Evolutionary conservation across 441 rosid genomes (phyloP).

Genomic region (Adansonia rubrostipa): DNA sequence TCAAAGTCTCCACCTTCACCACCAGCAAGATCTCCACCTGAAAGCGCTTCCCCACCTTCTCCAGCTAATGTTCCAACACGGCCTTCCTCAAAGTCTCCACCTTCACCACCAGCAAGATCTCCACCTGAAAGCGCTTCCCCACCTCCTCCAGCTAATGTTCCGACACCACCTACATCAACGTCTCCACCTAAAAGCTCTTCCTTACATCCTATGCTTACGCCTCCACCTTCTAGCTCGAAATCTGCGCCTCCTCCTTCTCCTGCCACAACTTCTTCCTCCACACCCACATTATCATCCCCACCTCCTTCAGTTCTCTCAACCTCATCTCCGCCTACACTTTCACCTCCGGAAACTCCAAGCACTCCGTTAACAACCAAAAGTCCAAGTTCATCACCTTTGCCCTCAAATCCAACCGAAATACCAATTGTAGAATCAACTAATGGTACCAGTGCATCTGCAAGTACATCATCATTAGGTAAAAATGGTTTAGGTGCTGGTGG

Average conservation of each 20-base stretch:
- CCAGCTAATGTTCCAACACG: slow-evolving; percentile 43
- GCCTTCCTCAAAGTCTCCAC: slow-evolving; percentile 44
- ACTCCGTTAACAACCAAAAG: slow-evolving; percentile 42
- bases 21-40: slow-evolving; percentile 39
- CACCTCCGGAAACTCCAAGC: slow-evolving; percentile 59
- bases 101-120: slow-evolving; percentile 44
- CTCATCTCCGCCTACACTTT: slow-evolving; percentile 36
- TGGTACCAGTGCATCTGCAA: slow-evolving; percentile 33
- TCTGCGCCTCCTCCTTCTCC: slow-evolving; percentile 55
- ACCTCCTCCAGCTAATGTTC: slow-evolving; percentile 43
- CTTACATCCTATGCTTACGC: slow-evolving; percentile 41
- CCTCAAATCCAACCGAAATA: slow-evolving; percentile 59
- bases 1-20: slow-evolving; percentile 48
- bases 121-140: slow-evolving; percentile 53
- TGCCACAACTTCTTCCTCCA: slow-evolving; percentile 41
- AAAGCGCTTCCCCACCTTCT: slow-evolving; percentile 56
- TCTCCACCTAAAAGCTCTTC: slow-evolving; percentile 53
- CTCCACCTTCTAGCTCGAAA: slow-evolving; percentile 43
- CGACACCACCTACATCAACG: slow-evolving; percentile 43
- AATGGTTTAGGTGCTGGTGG: slow-evolving; percentile 54
- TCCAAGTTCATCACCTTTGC: slow-evolving; percentile 50
- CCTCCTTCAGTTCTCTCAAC: slow-evolving; percentile 50
- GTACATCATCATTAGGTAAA: slow-evolving; percentile 31
- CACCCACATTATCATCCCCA: slow-evolving; percentile 46
- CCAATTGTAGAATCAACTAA: slow-evolving; percentile 63